A percentile compares a stretch with the other conserved stretches of the same genome.
Conservation (phyloP, 2,329 filamentous ascomycete genomes). For the Xylariomycetidae sp. region DNA sequence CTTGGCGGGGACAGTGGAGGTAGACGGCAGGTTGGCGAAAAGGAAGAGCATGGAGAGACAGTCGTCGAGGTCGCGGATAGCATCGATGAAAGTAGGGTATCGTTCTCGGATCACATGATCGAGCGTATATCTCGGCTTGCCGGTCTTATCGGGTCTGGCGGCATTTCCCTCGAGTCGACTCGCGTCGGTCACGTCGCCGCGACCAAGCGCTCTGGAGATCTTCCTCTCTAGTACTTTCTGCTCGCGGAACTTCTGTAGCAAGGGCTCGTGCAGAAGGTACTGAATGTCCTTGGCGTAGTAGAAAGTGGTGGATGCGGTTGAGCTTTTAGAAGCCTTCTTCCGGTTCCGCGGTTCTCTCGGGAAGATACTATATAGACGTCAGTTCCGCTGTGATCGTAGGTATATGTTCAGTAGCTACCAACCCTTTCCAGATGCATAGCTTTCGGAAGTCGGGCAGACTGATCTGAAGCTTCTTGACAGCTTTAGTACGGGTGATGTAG, state of each 20-base stretch:
- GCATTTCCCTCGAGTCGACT: constrained; percentile 82
- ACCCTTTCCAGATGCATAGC: constrained; percentile 97
- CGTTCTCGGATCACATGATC: constrained; percentile 97
- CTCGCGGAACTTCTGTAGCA: constrained; percentile 90
- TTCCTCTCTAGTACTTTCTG: constrained; percentile 97
- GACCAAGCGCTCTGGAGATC: constrained; percentile 84
- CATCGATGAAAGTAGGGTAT: constrained; percentile 95
- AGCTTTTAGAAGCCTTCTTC: constrained; percentile 91
- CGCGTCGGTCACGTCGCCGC: constrained; percentile 86
- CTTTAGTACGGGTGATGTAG: constrained; percentile 95
- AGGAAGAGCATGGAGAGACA: constrained; percentile 95
- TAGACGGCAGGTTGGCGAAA: constrained; percentile 93
- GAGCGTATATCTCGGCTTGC: constrained; percentile 82
- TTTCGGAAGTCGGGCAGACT: constrained; percentile 95
- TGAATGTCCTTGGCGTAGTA: constrained; percentile 93
- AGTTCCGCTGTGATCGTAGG: neutral
- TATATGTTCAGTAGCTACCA: constrained; percentile 3
- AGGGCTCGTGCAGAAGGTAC: constrained; percentile 93
- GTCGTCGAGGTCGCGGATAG: constrained; percentile 90
- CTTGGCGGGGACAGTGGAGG: constrained; percentile 82
- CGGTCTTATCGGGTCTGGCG: constrained; percentile 79
- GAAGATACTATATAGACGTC: constrained; percentile 58
- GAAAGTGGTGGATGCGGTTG: constrained; percentile 88
- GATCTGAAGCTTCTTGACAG: constrained; percentile 95
- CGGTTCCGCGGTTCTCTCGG: constrained; percentile 93